These are phyloP conservation scores for Talaromyces pinophilus DNA, from an alignment of 2,329 filamentous ascomycete species.

Conservation along the genomic window DNA sequence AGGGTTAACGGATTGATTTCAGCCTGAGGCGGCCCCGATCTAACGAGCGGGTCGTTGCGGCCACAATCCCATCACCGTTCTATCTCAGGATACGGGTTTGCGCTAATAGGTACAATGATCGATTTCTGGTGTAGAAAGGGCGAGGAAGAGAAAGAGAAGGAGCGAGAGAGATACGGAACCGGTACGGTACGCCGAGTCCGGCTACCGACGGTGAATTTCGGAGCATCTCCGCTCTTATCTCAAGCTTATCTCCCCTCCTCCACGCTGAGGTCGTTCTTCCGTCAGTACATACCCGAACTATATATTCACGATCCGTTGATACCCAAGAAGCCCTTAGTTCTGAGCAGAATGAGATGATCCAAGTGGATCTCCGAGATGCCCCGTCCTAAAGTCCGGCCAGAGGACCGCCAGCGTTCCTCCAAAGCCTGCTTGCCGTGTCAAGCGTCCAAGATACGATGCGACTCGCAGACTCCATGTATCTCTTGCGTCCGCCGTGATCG, in stretches of 20 bases:
- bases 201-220: background rate
- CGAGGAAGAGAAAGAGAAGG: background rate
- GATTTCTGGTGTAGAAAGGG: background rate
- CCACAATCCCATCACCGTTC: background rate
- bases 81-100: background rate
- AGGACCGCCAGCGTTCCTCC: conserved; percentile 52
- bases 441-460: conserved; percentile 55
- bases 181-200: background rate
- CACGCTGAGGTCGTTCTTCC: background rate
- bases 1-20: background rate
- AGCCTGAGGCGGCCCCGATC: background rate
- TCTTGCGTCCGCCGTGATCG: conserved; percentile 51
- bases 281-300: conserved; percentile 10
- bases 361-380: conserved; percentile 44
- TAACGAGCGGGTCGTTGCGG: background rate
- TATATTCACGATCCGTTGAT: background rate
- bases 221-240: background rate
- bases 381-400: conserved; percentile 54
- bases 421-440: conserved; percentile 54
- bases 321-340: no score
- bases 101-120: background rate
- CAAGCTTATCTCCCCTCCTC: background rate
- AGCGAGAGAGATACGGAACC: background rate
- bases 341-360: background rate
- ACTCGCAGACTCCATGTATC: conserved; percentile 51